Conservation (phyloP, 1,139 yeast genomes). For the Pichiaceae sp. region DNA sequence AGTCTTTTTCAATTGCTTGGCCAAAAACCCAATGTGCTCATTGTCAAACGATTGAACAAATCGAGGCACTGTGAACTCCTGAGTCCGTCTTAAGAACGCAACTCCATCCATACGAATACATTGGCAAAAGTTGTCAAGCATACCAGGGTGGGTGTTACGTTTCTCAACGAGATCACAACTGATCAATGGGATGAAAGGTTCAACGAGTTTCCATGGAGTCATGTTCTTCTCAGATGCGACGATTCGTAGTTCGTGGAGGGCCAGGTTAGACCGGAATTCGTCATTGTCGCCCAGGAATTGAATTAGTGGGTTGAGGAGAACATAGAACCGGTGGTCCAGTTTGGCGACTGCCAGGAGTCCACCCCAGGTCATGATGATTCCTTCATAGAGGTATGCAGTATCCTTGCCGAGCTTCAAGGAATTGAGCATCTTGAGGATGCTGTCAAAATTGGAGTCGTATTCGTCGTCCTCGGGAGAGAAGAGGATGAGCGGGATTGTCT, state of each 20-base stretch:
- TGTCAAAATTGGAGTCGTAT: conserved; percentile 30
- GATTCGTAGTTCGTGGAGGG: conserved; percentile 46
- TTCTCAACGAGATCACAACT: conserved; percentile 56
- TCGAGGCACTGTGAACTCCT: conserved; percentile 69
- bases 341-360: conserved; percentile 49
- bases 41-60: conserved; percentile 56
- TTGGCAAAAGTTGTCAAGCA: conserved; percentile 53
- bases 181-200: conserved; percentile 75
- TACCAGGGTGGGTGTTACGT: conserved; percentile 37
- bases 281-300: conserved; percentile 52
- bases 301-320: conserved; percentile 48
- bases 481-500: conserved; percentile 39
- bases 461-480: conserved; percentile 27
- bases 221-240: conserved; percentile 34
- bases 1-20: conserved; percentile 25
- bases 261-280: conserved; percentile 56
- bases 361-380: conserved; percentile 52
- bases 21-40: conserved; percentile 55
- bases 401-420: conserved; percentile 26
- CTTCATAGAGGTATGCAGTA: conserved; percentile 45
- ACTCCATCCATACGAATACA: conserved; percentile 54
- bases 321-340: conserved; percentile 54
- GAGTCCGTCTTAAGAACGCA: conserved; percentile 61
- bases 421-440: conserved; percentile 29
- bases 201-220: conserved; percentile 62